Conservation (phyloP, 768 basidiomycete species). For the Naematelia aurantialba region DNA sequence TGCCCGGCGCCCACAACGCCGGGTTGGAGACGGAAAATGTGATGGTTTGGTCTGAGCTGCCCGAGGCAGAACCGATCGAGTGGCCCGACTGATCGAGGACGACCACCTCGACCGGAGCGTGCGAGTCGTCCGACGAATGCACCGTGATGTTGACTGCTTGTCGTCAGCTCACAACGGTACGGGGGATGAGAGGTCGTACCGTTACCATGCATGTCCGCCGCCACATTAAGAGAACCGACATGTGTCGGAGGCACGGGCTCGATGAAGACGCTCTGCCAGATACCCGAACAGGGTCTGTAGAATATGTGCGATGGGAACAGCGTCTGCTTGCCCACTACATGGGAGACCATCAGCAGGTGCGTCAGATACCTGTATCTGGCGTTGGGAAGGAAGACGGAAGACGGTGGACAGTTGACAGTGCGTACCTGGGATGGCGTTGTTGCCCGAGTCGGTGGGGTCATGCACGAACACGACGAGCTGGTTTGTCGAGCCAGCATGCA, state of each 20-base stretch:
- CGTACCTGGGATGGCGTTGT: conserved; percentile 16
- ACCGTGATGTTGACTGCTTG: conserved; percentile 8
- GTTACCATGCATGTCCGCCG: conserved; percentile 21
- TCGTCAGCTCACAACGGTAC: background rate
- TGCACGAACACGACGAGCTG: conserved; percentile 25
- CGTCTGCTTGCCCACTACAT: conserved; percentile 27
- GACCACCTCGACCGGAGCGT: background rate
- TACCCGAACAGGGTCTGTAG: conserved; percentile 28
- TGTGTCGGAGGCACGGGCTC: conserved; percentile 22
- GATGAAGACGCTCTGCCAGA: conserved; percentile 30
- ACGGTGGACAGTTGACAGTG: no score
- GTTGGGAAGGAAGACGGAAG: background rate
- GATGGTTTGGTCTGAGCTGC: conserved; percentile 7
- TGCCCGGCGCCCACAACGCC: conserved; percentile 20
- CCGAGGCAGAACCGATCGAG: background rate
- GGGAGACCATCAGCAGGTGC: background rate
- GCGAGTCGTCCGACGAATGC: background rate
- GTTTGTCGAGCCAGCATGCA: conserved; percentile 16
- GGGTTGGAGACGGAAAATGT: conserved; percentile 17
- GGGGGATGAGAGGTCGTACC: conserved; percentile 8
- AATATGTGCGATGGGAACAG: conserved; percentile 24
- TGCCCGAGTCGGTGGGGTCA: conserved; percentile 22
- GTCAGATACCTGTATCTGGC: background rate
- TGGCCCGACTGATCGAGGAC: background rate
- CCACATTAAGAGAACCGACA: conserved; percentile 15